Conservation (phyloP, 371 early-diverging fungal genomes). For the Mortierella sp. region DNA sequence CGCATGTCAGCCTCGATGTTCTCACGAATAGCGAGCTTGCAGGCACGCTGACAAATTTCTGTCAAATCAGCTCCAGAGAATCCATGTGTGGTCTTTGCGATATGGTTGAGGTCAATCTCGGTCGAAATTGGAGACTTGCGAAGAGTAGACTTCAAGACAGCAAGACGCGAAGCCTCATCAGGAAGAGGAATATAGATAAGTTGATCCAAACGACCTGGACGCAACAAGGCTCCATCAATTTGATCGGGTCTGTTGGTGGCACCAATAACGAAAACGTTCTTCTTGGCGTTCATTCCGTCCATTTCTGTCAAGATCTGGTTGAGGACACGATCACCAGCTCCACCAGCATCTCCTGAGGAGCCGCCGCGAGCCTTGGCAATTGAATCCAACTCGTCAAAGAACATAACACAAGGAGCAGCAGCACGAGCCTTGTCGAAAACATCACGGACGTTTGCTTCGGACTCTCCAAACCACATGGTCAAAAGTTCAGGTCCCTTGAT, state of each 20-base stretch:
- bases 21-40: constrained; percentile 99
- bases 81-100: constrained; percentile 95
- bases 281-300: constrained; percentile 99
- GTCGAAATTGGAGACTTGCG: constrained; percentile 96
- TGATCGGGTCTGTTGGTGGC: constrained; percentile 99
- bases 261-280: constrained; percentile 99
- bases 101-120: constrained; percentile 88
- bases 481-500: constrained; percentile 99
- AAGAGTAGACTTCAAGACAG: constrained; percentile 94
- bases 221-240: constrained; percentile 94
- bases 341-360: constrained; percentile 90
- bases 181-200: constrained; percentile 99
- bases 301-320: constrained; percentile 99
- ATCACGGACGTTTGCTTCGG: constrained; percentile 99
- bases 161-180: constrained; percentile 90
- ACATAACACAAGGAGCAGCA: constrained; percentile 99
- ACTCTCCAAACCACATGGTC: constrained; percentile 99
- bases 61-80: constrained; percentile 99
- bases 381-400: constrained; percentile 99
- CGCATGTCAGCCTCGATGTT: constrained; percentile 95
- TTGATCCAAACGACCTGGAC: constrained; percentile 99
- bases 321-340: constrained; percentile 98
- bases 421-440: constrained; percentile 99
- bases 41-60: constrained; percentile 99
- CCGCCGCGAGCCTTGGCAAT: constrained; percentile 98